phyloP scores from a whole-genome alignment of 345 rosid species.

The Noccaea bulbosa region DNA sequence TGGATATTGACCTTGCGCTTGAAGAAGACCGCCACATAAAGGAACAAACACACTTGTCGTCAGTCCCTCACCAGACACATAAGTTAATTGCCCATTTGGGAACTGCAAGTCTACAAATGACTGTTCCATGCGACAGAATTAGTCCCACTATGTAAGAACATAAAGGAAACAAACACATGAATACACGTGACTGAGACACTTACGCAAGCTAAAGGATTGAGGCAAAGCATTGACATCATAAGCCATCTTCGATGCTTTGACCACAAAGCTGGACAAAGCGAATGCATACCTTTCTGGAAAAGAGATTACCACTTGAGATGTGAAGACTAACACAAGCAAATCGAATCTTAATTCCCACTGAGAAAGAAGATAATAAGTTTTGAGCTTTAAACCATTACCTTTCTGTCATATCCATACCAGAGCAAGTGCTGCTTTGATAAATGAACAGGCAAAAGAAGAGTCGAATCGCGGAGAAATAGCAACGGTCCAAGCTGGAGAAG shows the following conservation, averaged over 20 bases:
- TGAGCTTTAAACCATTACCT: constrained; percentile 55
- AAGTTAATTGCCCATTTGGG: constrained; percentile 91
- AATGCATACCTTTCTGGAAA: constrained; percentile 91
- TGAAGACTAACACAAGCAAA: constrained; percentile 14
- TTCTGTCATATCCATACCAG: constrained; percentile 97
- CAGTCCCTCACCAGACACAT: constrained; percentile 89
- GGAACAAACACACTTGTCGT: constrained; percentile 92
- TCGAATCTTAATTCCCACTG: neutral
- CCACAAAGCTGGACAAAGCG: constrained; percentile 97
- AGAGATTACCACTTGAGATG: constrained; percentile 10
- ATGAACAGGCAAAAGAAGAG: constrained; percentile 91
- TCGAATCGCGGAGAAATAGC: constrained; percentile 83
- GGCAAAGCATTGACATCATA: constrained; percentile 95
- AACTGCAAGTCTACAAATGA: constrained; percentile 94
- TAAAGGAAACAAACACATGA: neutral
- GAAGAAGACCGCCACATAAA: constrained; percentile 86
- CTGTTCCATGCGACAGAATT: constrained; percentile 44
- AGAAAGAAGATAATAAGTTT: neutral
- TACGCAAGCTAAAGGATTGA: constrained; percentile 91
- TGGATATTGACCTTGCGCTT: constrained; percentile 97
- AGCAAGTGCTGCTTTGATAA: constrained; percentile 95
- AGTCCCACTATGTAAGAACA: constrained; percentile 17
- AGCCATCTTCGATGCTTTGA: constrained; percentile 98
- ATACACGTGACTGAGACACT: constrained; percentile 38
- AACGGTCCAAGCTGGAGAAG: constrained; percentile 95